Evolutionary conservation across 1,284 basidiomycete genomes (phyloP), one percentile per base, ranked within the genome.

Genomic region (Austroboletus olivaceoglutinosus): DNA sequence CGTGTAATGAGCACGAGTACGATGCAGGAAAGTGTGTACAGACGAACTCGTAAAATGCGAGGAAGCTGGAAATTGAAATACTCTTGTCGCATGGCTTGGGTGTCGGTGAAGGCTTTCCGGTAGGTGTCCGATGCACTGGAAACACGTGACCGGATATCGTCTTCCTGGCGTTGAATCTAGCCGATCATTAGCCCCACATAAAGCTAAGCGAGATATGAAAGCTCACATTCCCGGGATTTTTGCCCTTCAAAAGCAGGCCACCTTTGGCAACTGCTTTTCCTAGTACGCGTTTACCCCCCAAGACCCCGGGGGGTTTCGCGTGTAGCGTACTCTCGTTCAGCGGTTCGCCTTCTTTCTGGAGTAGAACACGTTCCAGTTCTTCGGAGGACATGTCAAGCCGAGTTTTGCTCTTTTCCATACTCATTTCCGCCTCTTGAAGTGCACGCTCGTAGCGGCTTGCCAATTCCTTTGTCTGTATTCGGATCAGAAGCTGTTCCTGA

Each of bases 11-110:
- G 54, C 22, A 38, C 29, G 41, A 40, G 41, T 30, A 47, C 25
- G 31, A 33, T 30, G 30, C 31, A 39, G 34, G n/a, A 43, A 44
- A 18, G 53, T 36, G 36, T 47, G 37, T 22, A 47, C 23, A 42
- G 42, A 77, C 87, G 67, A 67, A 95, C 93, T 45, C 97, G 81
- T 42, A 99, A 72, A 56, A 98, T 91, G 60, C 93, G 87, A 40
- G 97, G 96, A 41, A 98, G 74, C 65, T 98, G 96, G 64, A 96
- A 89, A 69, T 97, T 96, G 72, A 98, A 99, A 70, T 96, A 98
- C 67, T 99, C 96, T 69, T 98, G 94, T 47, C 95, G 80, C 71
- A 93, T 83, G 3, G 84, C 76, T 70, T 98, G 95, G 11, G 91
- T 91, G 58, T 94, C 92, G 23, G 85, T 81, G n/a, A 98, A 88